Base-by-base conservation (phyloP, 495 filamentous ascomycete genomes). In the Aspergillus bridgeri region DNA sequence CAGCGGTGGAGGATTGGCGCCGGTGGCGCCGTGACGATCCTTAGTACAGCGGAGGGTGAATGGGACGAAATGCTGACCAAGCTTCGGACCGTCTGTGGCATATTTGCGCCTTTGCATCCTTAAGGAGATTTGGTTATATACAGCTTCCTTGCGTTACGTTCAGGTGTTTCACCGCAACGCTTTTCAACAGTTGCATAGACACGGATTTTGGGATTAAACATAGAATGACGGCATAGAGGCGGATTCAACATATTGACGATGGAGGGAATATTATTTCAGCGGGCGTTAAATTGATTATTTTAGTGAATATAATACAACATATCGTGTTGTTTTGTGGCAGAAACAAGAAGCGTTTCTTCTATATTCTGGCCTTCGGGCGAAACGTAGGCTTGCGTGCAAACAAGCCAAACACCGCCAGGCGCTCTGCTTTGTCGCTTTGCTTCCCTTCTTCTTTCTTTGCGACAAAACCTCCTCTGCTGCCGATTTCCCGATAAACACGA, bases 11-110 rank as follows among this genome's bases (percentile, higher is more conserved):
- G 81, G 33, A 83, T 96, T 54, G 92, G 92, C 7, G 92, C 92
- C 23, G 92, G 92, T 0, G 92, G 92, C 13, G 92, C 92, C 5
- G 82, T 98, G 3, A 98, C 92, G 7, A 83, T 82, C 20, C 75
- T 95, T 51, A 95, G 90, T 66, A 86, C 83, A 2, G 76, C 85
- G 1, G 79, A 86, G 44, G 91, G 83, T 7, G 93, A 98, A 79
- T 88, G 85, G 79, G 88, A 94, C 51, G 94, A 97, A 78, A 96
- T 97, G 92, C 72, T 85, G 62, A 86, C 83, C 27, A 98, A 97
- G 74, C 69, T 94, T 46, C 77, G 77, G 51, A 86, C 85, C 6
- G 86, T 89, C 23, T 71, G 87, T 62, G 78, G 83, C 23, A 68
- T 78, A 29, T 79, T 79, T 53, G 61, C 56, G 47, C 71, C 74